Percentiles rank a stretch among this genome's conserved stretches.
phyloP scores from a whole-genome alignment of 163 green algal species.

The Scenedesmus sp. region DNA sequence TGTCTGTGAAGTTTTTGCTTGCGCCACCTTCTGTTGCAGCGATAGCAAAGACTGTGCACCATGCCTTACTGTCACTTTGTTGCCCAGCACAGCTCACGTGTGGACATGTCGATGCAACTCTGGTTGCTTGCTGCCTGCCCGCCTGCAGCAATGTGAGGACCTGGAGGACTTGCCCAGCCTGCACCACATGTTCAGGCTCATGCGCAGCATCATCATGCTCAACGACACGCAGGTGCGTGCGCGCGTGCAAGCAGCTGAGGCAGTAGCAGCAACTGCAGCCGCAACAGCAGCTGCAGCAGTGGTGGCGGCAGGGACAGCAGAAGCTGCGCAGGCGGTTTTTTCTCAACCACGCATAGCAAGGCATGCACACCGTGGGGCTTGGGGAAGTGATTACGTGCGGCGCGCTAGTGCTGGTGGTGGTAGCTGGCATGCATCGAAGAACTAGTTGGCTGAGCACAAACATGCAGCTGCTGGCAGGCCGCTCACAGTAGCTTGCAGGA shows the following conservation, averaged over 20 bases:
- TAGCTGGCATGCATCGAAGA: not conserved
- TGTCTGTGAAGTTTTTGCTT: not conserved
- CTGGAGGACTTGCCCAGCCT: constrained; percentile 91
- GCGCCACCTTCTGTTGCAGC: not conserved
- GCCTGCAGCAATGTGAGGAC: constrained; percentile 89
- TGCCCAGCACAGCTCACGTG: not conserved
- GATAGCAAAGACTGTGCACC: not conserved
- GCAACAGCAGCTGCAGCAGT: not conserved
- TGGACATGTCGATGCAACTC: not conserved
- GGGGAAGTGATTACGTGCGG: too few relatives aligned
- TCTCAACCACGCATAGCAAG: too few relatives aligned
- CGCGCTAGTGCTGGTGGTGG: too few relatives aligned
- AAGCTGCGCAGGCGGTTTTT: not conserved
- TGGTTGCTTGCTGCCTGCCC: not conserved
- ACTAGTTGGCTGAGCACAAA: too few relatives aligned
- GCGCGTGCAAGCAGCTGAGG: not conserved
- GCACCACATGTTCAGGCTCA: constrained; percentile 75
- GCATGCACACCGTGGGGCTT: too few relatives aligned
- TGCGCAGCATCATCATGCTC: constrained; percentile 90
- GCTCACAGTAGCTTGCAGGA: too few relatives aligned
- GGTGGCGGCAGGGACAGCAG: not conserved
- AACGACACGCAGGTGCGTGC: constrained; percentile 81
- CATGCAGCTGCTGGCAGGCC: not conserved
- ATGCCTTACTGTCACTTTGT: too few relatives aligned
- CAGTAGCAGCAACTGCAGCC: not conserved